phyloP scores from a whole-genome alignment of 805 yeast genomes.

The Candida awuae region DNA sequence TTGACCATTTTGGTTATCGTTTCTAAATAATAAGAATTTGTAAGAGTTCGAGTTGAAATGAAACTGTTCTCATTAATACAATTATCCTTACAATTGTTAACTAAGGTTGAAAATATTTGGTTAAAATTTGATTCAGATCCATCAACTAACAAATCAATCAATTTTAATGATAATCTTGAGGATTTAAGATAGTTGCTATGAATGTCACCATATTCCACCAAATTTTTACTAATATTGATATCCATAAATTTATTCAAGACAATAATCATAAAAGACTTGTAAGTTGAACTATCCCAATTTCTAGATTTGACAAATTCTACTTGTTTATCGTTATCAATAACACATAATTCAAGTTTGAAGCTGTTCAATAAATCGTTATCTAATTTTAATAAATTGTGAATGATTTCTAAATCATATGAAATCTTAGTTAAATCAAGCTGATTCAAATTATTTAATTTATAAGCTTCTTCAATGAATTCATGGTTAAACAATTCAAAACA shows the following conservation, averaged over 20 bases:
- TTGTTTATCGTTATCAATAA: slow-evolving; percentile 39
- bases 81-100: slow-evolving; percentile 9
- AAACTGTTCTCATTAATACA: neutral
- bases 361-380: slow-evolving; percentile 39
- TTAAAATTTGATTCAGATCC: slow-evolving; percentile 52
- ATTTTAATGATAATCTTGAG: slow-evolving; percentile 35
- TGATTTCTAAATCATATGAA: slow-evolving; percentile 49
- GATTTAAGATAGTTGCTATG: slow-evolving; percentile 30
- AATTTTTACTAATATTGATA: slow-evolving; percentile 15
- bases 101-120: slow-evolving; percentile 17
- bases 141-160: slow-evolving; percentile 40
- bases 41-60: neutral
- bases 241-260: slow-evolving; percentile 41
- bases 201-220: slow-evolving; percentile 10
- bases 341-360: slow-evolving; percentile 52
- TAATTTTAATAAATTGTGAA: slow-evolving; percentile 44
- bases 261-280: slow-evolving; percentile 46
- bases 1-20: slow-evolving; percentile 21
- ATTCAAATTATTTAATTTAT: slow-evolving; percentile 21
- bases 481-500: slow-evolving; percentile 43
- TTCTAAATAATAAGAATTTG: slow-evolving; percentile 18
- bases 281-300: slow-evolving; percentile 49
- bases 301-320: slow-evolving; percentile 35
- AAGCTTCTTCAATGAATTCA: slow-evolving; percentile 20
- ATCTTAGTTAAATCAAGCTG: slow-evolving; percentile 58